Base-by-base conservation (phyloP, 495 filamentous ascomycete species). In the Clohesyomyces aquaticus region DNA sequence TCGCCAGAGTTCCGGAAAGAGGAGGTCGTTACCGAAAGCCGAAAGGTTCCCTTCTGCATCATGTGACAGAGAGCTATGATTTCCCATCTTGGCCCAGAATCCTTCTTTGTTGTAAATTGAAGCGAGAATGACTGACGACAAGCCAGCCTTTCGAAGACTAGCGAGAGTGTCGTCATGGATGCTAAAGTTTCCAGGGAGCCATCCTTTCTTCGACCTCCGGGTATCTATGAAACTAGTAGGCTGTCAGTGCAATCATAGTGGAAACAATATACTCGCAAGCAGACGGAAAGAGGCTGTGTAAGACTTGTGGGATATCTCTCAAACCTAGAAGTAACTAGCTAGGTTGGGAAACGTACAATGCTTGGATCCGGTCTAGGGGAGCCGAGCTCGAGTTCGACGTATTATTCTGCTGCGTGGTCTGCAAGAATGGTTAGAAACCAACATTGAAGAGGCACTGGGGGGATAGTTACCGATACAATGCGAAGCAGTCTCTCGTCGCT, bases 1-100 rank as follows among this genome's bases (percentile, higher is more conserved):
- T n/a, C n/a, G n/a, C n/a, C n/a, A n/a, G n/a, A n/a, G n/a, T n/a
- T n/a, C n/a, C n/a, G n/a, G n/a, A n/a, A n/a, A n/a, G n/a, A n/a
- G n/a, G n/a, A n/a, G n/a, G n/a, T n/a, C n/a, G n/a, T n/a, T 51
- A 64, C 61, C 38, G 19, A 57, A 64, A 25, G 61, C 49, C n/a
- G 26, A 14, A 11, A 64, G 18, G n/a, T 51, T 41, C 14, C 43
- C 21, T 19, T 43, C 21, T 10, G 49, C 22, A 25, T 51, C 43
- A 41, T 50, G 18, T 3, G n/a, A 16, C 28, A 42, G 18, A 19
- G 47, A 57, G 21, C 28, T 19, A 2, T 48, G 45, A 21, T 42
- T 56, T 26, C 54, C 51, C 61, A 64, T 57, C 26, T 64, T 64
- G 18, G 53, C 53, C 61, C 61, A 64, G 2, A 3, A 4, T 9